Evolutionary conservation across 1,284 basidiomycete genomes (phyloP).

Genomic region (Tranzscheliella williamsii): DNA sequence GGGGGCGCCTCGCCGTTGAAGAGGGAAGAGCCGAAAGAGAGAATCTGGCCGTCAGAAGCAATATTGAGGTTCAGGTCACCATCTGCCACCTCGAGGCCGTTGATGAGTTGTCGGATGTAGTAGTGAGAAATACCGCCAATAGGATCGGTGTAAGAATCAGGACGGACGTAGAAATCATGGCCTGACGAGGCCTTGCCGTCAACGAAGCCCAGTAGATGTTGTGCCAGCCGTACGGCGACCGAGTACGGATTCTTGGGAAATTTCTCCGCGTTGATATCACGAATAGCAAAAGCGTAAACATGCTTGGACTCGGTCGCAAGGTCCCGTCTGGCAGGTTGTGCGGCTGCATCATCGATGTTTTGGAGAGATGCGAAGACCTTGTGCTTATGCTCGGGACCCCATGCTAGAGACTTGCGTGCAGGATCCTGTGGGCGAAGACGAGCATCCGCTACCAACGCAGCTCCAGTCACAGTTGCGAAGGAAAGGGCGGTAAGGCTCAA

Average conservation of each 20-base stretch:
- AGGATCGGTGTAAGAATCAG: slow-evolving; percentile 48
- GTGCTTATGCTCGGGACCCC: slow-evolving; percentile 41
- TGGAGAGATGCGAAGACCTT: slow-evolving; percentile 33
- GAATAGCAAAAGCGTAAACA: slow-evolving; percentile 32
- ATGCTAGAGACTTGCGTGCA: slow-evolving; percentile 43
- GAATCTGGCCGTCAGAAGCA: slow-evolving; percentile 36
- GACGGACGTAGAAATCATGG: slow-evolving; percentile 43
- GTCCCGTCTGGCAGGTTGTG: slow-evolving; percentile 5
- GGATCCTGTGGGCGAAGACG: slow-evolving; percentile 24
- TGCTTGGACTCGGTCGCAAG: slow-evolving; percentile 18
- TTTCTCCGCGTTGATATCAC: slow-evolving; percentile 31
- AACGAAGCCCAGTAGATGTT: slow-evolving; percentile 31
- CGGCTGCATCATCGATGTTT: slow-evolving; percentile 8
- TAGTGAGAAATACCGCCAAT: slow-evolving; percentile 43
- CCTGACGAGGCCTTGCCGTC: slow-evolving; percentile 23
- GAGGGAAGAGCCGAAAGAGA: slow-evolving; percentile 47
- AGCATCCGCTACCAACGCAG: slow-evolving; percentile 6
- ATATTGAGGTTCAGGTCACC: slow-evolving; percentile 49
- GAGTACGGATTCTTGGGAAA: slow-evolving; percentile 31
- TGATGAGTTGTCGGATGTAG: slow-evolving; percentile 46
- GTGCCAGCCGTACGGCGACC: slow-evolving; percentile 34
- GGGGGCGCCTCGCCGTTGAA: slow-evolving; percentile 37
- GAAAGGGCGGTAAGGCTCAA: slow-evolving; percentile 25
- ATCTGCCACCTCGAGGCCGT: slow-evolving; percentile 46
- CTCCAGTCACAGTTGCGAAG: slow-evolving; percentile 6